phyloP scores from a whole-genome alignment of 2,329 filamentous ascomycete genomes.

The Fusarium sp. region DNA sequence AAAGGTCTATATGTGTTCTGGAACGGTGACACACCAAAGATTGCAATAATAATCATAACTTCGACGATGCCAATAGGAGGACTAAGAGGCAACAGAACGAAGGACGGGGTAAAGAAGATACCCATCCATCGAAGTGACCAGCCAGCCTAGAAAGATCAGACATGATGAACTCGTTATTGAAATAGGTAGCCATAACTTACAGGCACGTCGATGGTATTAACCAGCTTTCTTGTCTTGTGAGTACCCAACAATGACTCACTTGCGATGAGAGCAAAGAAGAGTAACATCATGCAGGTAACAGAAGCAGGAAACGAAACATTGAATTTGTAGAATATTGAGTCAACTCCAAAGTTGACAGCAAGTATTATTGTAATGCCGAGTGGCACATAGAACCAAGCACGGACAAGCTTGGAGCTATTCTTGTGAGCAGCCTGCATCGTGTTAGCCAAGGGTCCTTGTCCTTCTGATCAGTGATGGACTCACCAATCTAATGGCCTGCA shows the following conservation, averaged over 20 bases:
- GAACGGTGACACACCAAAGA: slow-evolving; percentile 58
- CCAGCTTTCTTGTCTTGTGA: slow-evolving; percentile 57
- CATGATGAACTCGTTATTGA: background rate
- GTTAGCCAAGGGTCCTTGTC: slow-evolving; percentile 6
- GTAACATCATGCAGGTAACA: slow-evolving; percentile 64
- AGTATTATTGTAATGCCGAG: slow-evolving; percentile 53
- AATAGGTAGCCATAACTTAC: slow-evolving; percentile 47
- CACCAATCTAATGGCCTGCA: slow-evolving; percentile 37
- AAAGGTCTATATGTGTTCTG: too few species aligned
- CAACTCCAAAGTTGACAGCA: slow-evolving; percentile 54
- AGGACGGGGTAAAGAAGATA: slow-evolving; percentile 67
- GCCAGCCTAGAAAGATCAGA: slow-evolving; percentile 54
- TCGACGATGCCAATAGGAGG: slow-evolving; percentile 62
- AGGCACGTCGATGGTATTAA: slow-evolving; percentile 62
- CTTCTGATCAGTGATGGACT: background rate
- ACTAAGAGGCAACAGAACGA: slow-evolving; percentile 67
- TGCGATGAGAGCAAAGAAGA: slow-evolving; percentile 60
- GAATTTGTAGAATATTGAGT: slow-evolving; percentile 55
- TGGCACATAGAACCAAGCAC: slow-evolving; percentile 62
- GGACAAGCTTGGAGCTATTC: slow-evolving; percentile 28
- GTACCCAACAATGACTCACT: slow-evolving; percentile 59
- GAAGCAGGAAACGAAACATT: slow-evolving; percentile 67
- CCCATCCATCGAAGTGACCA: slow-evolving; percentile 68
- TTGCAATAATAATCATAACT: slow-evolving; percentile 66
- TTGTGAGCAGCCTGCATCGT: slow-evolving; percentile 27